Evolutionary conservation across 2,329 filamentous ascomycete species (phyloP).

Genomic region (Phialophora verrucosa): DNA sequence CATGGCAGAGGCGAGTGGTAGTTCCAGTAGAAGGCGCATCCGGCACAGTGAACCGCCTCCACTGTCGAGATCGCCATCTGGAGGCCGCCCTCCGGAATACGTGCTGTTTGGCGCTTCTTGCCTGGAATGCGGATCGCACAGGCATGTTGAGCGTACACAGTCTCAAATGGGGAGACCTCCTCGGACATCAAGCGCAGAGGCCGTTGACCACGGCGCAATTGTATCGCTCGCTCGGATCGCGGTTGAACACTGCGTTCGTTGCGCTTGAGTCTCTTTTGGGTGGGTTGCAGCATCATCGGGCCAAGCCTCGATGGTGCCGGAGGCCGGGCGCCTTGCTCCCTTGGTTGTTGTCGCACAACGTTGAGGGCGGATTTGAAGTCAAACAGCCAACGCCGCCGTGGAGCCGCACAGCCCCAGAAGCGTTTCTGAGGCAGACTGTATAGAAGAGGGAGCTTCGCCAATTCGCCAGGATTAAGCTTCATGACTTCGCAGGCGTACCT

Average conservation of each 20-base stretch:
- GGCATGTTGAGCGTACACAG: conserved; percentile 25
- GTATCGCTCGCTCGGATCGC: conserved; percentile 11
- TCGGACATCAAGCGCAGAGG: conserved; percentile 6
- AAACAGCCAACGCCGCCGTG: background rate
- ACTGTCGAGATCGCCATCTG: conserved; percentile 5
- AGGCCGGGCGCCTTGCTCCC: background rate
- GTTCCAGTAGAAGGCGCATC: conserved; percentile 32
- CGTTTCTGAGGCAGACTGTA: conserved; percentile 21
- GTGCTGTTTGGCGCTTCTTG: conserved; percentile 2
- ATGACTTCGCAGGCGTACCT: conserved; percentile 17
- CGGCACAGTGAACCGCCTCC: conserved; percentile 20
- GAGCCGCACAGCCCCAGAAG: conserved; percentile 25
- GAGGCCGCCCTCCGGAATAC: conserved; percentile 2
- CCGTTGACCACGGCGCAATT: conserved; percentile 21
- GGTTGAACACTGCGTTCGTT: conserved; percentile 19
- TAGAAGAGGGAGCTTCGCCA: conserved; percentile 18
- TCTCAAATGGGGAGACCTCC: conserved; percentile 23
- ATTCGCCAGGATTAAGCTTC: conserved; percentile 13
- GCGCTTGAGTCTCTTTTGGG: conserved; percentile 1
- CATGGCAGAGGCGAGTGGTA: conserved; percentile 29
- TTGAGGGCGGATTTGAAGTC: conserved; percentile 23
- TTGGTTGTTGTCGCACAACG: conserved; percentile 7
- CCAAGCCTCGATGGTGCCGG: background rate
- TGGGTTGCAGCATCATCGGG: background rate
- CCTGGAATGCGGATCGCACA: conserved; percentile 19